Percentiles rank a stretch among this genome's conserved stretches.
Evolutionary conservation across 305 asterid species (phyloP).

Genomic region (Withania somnifera): DNA sequence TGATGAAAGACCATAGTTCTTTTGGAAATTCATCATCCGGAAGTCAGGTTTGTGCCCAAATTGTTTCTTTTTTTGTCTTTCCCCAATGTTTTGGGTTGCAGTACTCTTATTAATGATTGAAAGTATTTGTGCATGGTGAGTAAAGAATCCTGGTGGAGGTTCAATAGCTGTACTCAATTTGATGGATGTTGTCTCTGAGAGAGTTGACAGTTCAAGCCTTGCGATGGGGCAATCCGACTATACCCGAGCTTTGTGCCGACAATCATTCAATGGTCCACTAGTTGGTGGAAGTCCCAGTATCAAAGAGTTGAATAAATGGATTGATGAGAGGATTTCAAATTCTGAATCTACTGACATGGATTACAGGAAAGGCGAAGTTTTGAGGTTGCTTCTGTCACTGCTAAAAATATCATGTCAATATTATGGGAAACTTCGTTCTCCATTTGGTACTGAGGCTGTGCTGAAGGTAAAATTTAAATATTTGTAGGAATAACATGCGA

Average conservation of each 20-base stretch:
- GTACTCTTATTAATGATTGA: conserved; percentile 8
- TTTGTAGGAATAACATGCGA: not conserved
- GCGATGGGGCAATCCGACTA: conserved; percentile 39
- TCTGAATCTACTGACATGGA: conserved; percentile 39
- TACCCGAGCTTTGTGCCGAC: conserved; percentile 59
- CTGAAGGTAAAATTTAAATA: conserved; percentile 38
- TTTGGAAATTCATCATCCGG: conserved; percentile 42
- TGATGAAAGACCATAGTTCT: conserved; percentile 46
- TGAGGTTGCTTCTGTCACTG: conserved; percentile 69
- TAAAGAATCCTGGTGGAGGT: conserved; percentile 59
- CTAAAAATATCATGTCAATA: conserved; percentile 74
- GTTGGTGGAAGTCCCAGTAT: conserved; percentile 67
- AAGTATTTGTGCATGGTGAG: conserved; percentile 12
- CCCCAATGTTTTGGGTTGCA: conserved; percentile 27
- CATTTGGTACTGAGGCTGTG: conserved; percentile 61
- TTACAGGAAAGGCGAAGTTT: conserved; percentile 50
- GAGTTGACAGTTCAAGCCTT: conserved; percentile 24
- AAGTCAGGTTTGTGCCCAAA: conserved; percentile 56
- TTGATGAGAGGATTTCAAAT: conserved; percentile 69
- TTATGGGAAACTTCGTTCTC: conserved; percentile 88
- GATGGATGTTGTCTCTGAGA: conserved; percentile 52
- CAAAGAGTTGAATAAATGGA: conserved; percentile 85
- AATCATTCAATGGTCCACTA: conserved; percentile 80
- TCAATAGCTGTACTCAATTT: conserved; percentile 64
- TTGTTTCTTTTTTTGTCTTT: conserved; percentile 10